Percentiles rank a stretch among this genome's conserved stretches.
Conservation (phyloP, 2,329 filamentous ascomycete genomes). For the Chrysosporium queenslandicum region DNA sequence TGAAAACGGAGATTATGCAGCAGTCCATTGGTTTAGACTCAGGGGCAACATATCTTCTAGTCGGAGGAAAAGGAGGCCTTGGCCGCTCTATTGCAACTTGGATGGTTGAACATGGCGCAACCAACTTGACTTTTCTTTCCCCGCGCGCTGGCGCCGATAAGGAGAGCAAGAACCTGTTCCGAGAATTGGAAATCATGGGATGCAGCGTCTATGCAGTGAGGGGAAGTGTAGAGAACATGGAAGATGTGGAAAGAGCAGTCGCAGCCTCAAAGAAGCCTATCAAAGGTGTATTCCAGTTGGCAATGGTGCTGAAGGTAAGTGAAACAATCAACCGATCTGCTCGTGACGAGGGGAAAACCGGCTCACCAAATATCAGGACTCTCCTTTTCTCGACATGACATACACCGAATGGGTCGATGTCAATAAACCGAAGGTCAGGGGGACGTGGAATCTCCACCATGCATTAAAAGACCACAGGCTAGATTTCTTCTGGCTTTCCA, state of each 20-base stretch:
- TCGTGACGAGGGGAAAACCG: too few relatives aligned
- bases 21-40: too few relatives aligned
- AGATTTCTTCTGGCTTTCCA: constrained; percentile 20
- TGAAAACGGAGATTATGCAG: neutral
- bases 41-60: neutral
- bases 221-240: constrained; percentile 15
- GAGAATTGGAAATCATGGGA: constrained; percentile 16
- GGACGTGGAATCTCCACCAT: constrained; percentile 21
- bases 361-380: neutral
- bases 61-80: constrained; percentile 11
- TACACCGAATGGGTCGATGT: constrained; percentile 13
- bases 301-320: constrained; percentile 14
- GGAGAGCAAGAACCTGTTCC: constrained; percentile 17
- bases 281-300: constrained; percentile 11
- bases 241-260: constrained; percentile 8
- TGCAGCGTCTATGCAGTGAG: constrained; percentile 8
- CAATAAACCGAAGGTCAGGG: constrained; percentile 24
- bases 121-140: constrained; percentile 26
- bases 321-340: too few relatives aligned
- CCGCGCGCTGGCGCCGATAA: constrained; percentile 15
- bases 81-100: constrained; percentile 8
- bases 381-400: constrained; percentile 2
- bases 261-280: neutral
- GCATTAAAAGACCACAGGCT: neutral
- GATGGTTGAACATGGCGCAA: constrained; percentile 20